A percentile compares a stretch with the other conserved stretches of the same genome.
These are phyloP conservation scores for Pyrenochaeta sp. DNA, from an alignment of 2,329 filamentous ascomycete species.

Conservation along the genomic window DNA sequence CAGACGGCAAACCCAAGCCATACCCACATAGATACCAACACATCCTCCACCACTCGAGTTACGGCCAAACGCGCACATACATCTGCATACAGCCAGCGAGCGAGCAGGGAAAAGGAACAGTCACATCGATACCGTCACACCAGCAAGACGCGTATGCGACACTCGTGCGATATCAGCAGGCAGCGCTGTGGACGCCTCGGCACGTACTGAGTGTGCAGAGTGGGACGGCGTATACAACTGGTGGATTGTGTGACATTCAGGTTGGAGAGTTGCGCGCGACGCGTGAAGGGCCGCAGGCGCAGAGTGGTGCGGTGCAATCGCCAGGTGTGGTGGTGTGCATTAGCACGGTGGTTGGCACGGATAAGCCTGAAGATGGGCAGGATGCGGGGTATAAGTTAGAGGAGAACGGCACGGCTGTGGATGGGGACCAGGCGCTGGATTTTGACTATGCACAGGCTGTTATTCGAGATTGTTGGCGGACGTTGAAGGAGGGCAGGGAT, in stretches of 20 bases:
- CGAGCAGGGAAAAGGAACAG: conserved; percentile 11
- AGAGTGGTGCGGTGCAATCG: conserved; percentile 23
- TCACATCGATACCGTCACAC: conserved; percentile 33
- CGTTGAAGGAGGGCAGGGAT: conserved; percentile 31
- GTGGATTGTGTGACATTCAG: conserved; percentile 35
- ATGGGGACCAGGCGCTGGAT: conserved; percentile 22
- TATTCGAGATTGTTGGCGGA: conserved; percentile 38
- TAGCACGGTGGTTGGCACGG: conserved; percentile 21
- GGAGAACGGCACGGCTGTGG: conserved; percentile 4
- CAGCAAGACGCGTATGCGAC: conserved; percentile 33
- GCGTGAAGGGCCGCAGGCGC: conserved; percentile 28
- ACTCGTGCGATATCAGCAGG: conserved; percentile 29
- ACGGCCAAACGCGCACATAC: conserved; percentile 31
- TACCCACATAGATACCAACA: conserved; percentile 40
- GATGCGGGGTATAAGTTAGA: neutral
- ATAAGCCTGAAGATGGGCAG: conserved; percentile 8
- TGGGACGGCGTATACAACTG: conserved; percentile 28
- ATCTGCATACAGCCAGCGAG: conserved; percentile 32
- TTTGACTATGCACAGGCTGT: conserved; percentile 31
- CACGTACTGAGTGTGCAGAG: conserved; percentile 31
- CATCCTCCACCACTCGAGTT: conserved; percentile 36
- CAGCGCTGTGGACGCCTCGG: conserved; percentile 39
- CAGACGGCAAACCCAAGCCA: conserved; percentile 23
- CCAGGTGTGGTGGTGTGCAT: conserved; percentile 44
- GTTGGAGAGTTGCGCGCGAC: conserved; percentile 38